These are phyloP conservation scores for Claviceps sorghi DNA, from an alignment of 2,329 filamentous ascomycete species.

Conservation along the genomic window DNA sequence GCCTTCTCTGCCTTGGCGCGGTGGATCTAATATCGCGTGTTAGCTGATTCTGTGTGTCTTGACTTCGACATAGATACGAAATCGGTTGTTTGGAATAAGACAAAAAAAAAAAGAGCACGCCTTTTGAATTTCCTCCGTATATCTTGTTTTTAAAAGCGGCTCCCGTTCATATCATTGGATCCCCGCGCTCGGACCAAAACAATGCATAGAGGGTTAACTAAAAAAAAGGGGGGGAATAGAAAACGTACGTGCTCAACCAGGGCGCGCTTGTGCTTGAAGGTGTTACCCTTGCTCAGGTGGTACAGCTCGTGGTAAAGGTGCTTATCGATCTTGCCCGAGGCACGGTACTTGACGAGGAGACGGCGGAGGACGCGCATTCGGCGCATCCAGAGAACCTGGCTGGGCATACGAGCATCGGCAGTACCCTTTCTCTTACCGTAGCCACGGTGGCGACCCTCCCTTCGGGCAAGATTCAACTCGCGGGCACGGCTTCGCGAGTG, in stretches of 20 bases:
- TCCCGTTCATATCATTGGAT: neutral
- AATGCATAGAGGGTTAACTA: neutral
- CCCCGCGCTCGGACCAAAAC: neutral
- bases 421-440: constrained; percentile 99
- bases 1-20: constrained; percentile 99
- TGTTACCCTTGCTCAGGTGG: constrained; percentile 99
- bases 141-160: too few species aligned
- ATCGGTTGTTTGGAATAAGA: too few species aligned
- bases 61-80: too few species aligned
- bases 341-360: constrained; percentile 98
- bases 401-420: constrained; percentile 97
- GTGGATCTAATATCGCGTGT: constrained; percentile 61
- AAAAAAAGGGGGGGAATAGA: constrained; percentile 1
- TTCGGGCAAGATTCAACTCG: constrained; percentile 84
- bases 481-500: constrained; percentile 96
- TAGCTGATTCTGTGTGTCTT: neutral
- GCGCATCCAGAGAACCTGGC: constrained; percentile 98
- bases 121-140: too few species aligned
- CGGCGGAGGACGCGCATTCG: constrained; percentile 97
- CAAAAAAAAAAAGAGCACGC: neutral
- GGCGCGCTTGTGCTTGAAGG: constrained; percentile 99
- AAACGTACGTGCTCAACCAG: constrained; percentile 97
- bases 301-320: constrained; percentile 99
- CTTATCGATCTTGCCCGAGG: constrained; percentile 99
- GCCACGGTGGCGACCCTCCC: constrained; percentile 93